Evolutionary conservation across 2,329 filamentous ascomycete species (phyloP).

Genomic region (Fusarium tuaranense): DNA sequence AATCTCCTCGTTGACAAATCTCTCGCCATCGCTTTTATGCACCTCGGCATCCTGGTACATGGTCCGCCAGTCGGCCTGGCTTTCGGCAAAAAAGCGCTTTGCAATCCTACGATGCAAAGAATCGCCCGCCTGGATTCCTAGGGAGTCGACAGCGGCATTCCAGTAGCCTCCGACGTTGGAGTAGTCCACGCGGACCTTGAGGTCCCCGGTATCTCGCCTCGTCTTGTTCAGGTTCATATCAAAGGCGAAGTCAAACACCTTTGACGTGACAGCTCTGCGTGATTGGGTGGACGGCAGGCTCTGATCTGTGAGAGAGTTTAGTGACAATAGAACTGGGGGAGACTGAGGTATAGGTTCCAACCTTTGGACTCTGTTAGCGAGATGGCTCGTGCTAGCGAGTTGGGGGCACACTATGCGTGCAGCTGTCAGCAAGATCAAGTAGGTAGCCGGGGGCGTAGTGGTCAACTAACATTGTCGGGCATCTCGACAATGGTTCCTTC

Average conservation of each 20-base stretch:
- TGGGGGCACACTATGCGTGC: conserved; percentile 2
- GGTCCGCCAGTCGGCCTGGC: background rate
- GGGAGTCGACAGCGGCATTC: background rate
- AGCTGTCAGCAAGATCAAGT: background rate
- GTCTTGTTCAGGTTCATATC: background rate
- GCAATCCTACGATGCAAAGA: background rate
- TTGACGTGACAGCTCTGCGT: background rate
- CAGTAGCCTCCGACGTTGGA: background rate
- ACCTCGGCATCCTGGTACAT: background rate
- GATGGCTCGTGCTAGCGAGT: conserved; percentile 13
- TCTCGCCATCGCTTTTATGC: background rate
- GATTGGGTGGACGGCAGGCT: background rate
- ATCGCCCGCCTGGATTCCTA: background rate
- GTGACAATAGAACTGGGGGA: background rate
- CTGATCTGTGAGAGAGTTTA: background rate
- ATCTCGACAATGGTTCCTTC: conserved; percentile 21
- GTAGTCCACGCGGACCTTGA: background rate
- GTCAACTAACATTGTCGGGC: conserved; percentile 5
- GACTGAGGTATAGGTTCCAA: background rate
- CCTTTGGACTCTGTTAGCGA: background rate
- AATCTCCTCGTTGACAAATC: background rate
- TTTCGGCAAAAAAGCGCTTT: background rate
- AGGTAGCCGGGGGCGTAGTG: background rate
- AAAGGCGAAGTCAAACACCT: conserved; percentile 16
- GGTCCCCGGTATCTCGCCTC: background rate